A percentile compares a stretch with the other conserved stretches of the same genome.
Evolutionary conservation across 83 land plant species (phyloP).

Genomic region (Larix sibirica): DNA sequence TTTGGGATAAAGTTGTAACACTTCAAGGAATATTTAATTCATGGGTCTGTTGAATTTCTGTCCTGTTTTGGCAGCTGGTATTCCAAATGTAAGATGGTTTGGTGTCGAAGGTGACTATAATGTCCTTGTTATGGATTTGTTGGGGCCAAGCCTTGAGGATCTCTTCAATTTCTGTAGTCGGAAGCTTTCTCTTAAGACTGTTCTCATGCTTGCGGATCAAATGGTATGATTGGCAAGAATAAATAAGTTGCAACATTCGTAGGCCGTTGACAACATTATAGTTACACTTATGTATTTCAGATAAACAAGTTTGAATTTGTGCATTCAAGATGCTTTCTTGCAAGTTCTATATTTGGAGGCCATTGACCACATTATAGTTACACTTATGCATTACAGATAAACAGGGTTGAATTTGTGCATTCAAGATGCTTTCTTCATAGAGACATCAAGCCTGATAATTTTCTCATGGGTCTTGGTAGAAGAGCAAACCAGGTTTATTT

Average conservation of each 20-base stretch:
- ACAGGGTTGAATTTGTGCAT: conserved; percentile 23
- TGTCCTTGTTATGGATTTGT: conserved; percentile 56
- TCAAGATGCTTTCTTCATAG: conserved; percentile 25
- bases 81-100: conserved; percentile 57
- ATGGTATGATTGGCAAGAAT: conserved; percentile 25
- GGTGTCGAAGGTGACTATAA: conserved; percentile 55
- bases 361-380: background rate
- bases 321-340: conserved; percentile 23
- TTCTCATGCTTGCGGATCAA: conserved; percentile 63
- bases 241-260: background rate
- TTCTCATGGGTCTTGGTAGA: conserved; percentile 33
- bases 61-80: conserved; percentile 39
- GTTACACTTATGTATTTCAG: conserved; percentile 1
- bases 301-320: conserved; percentile 22
- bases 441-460: conserved; percentile 31
- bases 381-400: conserved; percentile 16
- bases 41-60: background rate
- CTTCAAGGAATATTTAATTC: background rate
- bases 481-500: conserved; percentile 27
- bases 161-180: conserved; percentile 52
- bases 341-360: background rate
- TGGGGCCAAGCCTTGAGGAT: conserved; percentile 61
- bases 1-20: background rate
- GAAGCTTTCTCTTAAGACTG: conserved; percentile 38
- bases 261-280: background rate